Conservation (phyloP, 1,284 basidiomycete genomes). For the Cystobasidium pallidum region DNA sequence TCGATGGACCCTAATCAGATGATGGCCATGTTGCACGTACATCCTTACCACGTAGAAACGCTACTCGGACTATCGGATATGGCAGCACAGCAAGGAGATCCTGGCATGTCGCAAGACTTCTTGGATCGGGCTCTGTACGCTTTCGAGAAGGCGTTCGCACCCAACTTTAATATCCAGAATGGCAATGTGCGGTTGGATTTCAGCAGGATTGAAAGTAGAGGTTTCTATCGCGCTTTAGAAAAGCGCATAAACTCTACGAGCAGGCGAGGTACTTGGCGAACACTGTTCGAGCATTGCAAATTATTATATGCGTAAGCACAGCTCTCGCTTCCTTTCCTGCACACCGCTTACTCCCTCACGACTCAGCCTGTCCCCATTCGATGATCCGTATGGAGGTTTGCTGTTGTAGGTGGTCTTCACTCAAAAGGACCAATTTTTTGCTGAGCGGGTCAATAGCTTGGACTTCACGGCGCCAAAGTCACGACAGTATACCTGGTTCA, state of each 20-base stretch:
- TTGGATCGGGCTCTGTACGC: constrained; percentile 84
- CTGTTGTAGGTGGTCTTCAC: constrained; percentile 61
- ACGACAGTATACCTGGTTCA: constrained; percentile 66
- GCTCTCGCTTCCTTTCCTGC: too few relatives aligned
- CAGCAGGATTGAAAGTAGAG: constrained; percentile 78
- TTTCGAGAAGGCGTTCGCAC: constrained; percentile 82
- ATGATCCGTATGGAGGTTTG: constrained; percentile 80
- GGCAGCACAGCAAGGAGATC: constrained; percentile 53
- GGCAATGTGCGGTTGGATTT: constrained; percentile 84
- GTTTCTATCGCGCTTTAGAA: constrained; percentile 68
- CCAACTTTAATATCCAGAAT: constrained; percentile 76
- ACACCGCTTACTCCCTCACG: neutral
- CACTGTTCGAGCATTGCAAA: constrained; percentile 84
- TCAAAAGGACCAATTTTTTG: neutral
- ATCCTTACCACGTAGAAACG: constrained; percentile 84
- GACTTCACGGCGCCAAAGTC: constrained; percentile 40
- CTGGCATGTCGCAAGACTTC: constrained; percentile 74
- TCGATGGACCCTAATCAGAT: constrained; percentile 58
- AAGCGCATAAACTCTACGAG: constrained; percentile 60
- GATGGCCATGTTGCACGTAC: constrained; percentile 59
- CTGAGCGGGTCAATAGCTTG: neutral
- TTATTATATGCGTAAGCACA: constrained; percentile 60
- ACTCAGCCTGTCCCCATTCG: constrained; percentile 50
- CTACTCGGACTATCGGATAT: constrained; percentile 74
- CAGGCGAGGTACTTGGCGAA: constrained; percentile 81